Conservation (phyloP, 2,329 filamentous ascomycete species). For the Penicillium sp. region DNA sequence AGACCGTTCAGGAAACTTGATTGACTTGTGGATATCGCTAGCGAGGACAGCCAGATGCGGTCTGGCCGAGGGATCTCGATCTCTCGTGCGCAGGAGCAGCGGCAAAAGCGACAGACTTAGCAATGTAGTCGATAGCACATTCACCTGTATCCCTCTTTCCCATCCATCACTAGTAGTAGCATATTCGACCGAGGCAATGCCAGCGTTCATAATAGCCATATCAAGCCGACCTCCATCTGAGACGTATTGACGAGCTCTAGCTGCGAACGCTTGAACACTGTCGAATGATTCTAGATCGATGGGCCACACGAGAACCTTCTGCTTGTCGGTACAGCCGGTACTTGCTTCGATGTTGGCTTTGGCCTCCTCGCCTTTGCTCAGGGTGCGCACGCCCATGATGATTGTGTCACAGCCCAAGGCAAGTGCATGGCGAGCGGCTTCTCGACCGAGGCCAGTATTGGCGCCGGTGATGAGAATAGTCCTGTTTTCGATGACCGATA, state of each 20-base stretch:
- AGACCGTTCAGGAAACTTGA: slow-evolving; percentile 17
- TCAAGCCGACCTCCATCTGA: slow-evolving; percentile 34
- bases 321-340: slow-evolving; percentile 10
- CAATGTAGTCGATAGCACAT: slow-evolving; percentile 26
- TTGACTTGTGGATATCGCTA: slow-evolving; percentile 22
- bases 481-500: not conserved
- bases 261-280: slow-evolving; percentile 41
- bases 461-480: slow-evolving; percentile 11
- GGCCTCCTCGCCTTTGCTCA: slow-evolving; percentile 47
- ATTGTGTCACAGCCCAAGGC: slow-evolving; percentile 41
- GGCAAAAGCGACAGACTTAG: slow-evolving; percentile 23
- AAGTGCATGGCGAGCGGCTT: slow-evolving; percentile 48
- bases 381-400: slow-evolving; percentile 47
- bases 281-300: slow-evolving; percentile 45
- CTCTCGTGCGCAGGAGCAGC: slow-evolving; percentile 5
- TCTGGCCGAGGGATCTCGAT: not conserved
- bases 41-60: slow-evolving; percentile 24
- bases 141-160: slow-evolving; percentile 26
- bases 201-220: slow-evolving; percentile 41
- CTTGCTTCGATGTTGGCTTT: slow-evolving; percentile 41
- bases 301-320: slow-evolving; percentile 47
- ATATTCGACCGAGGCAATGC: slow-evolving; percentile 24
- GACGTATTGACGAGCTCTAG: slow-evolving; percentile 28
- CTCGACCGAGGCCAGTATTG: slow-evolving; percentile 40
- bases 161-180: slow-evolving; percentile 17